Evolutionary conservation across 257 asterid genomes (phyloP).

Genomic region (Scutellaria barbata): DNA sequence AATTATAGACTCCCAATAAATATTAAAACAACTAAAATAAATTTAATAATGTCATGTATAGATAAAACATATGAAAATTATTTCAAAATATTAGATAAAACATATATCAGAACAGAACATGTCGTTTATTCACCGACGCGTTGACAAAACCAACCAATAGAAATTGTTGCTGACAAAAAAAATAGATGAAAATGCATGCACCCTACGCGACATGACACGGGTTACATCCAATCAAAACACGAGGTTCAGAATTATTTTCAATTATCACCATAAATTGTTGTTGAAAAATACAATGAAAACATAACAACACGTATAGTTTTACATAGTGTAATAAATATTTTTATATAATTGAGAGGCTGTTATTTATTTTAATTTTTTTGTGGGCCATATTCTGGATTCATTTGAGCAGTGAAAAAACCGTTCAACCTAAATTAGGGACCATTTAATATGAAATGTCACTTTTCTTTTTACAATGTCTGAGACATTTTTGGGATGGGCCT

Average conservation of each 20-base stretch:
- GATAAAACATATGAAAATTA: too few species aligned
- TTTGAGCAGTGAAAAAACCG: background rate
- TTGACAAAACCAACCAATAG: constrained; percentile 1
- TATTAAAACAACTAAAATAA: too few species aligned
- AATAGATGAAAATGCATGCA: background rate
- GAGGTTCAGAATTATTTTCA: constrained; percentile 21
- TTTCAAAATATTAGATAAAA: too few species aligned
- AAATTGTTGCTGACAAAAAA: constrained; percentile 32
- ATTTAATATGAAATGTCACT: constrained; percentile 14
- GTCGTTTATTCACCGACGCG: background rate
- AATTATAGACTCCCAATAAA: too few species aligned
- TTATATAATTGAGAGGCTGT: background rate
- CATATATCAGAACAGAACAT: too few species aligned
- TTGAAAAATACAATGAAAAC: background rate
- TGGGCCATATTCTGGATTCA: constrained; percentile 36
- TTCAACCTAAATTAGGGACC: constrained; percentile 14
- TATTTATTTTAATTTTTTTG: constrained; percentile 19
- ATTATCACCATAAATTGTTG: background rate
- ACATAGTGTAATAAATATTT: background rate
- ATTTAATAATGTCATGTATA: too few species aligned
- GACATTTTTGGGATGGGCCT: constrained; percentile 5
- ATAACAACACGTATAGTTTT: background rate
- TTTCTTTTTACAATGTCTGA: background rate
- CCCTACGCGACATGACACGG: constrained; percentile 12
- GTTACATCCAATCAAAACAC: constrained; percentile 31